phyloP scores from a whole-genome alignment of 2,329 filamentous ascomycete species.

The Sporothrix brunneoviolacea region DNA sequence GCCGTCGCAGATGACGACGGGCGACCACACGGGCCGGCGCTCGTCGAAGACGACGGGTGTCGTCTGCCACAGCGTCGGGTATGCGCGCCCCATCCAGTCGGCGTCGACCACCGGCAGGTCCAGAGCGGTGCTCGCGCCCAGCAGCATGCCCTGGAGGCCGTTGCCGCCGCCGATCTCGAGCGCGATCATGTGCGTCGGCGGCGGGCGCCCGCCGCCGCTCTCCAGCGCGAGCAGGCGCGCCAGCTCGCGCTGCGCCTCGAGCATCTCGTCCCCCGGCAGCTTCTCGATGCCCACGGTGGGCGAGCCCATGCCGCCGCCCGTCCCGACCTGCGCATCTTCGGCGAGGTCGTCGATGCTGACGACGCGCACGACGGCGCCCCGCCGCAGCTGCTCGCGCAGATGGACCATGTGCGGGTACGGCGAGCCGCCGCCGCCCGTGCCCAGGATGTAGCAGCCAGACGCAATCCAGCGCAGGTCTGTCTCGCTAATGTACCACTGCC shows the following conservation, averaged over 20 bases:
- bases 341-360: slow-evolving; percentile 44
- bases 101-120: slow-evolving; percentile 45
- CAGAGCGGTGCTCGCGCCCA: slow-evolving; percentile 48
- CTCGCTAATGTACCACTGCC: slow-evolving; percentile 51
- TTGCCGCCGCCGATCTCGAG: slow-evolving; percentile 63
- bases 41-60: slow-evolving; percentile 35
- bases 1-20: slow-evolving; percentile 43
- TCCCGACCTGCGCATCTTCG: slow-evolving; percentile 46
- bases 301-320: slow-evolving; percentile 51
- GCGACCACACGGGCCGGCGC: slow-evolving; percentile 37
- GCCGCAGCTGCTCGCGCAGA: slow-evolving; percentile 43
- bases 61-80: slow-evolving; percentile 50
- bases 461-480: slow-evolving; percentile 51
- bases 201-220: no score
- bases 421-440: slow-evolving; percentile 53
- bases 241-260: slow-evolving; percentile 44
- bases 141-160: slow-evolving; percentile 50
- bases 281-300: slow-evolving; percentile 57
- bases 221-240: slow-evolving; percentile 46
- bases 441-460: slow-evolving; percentile 54
- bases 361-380: slow-evolving; percentile 44
- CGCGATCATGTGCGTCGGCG: slow-evolving; percentile 45
- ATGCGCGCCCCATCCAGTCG: slow-evolving; percentile 52
- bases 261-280: slow-evolving; percentile 49
- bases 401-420: slow-evolving; percentile 47